Percentiles rank a stretch among this genome's conserved stretches.
phyloP scores from a whole-genome alignment of 2,329 filamentous ascomycete species.

The Onygenales sp. region DNA sequence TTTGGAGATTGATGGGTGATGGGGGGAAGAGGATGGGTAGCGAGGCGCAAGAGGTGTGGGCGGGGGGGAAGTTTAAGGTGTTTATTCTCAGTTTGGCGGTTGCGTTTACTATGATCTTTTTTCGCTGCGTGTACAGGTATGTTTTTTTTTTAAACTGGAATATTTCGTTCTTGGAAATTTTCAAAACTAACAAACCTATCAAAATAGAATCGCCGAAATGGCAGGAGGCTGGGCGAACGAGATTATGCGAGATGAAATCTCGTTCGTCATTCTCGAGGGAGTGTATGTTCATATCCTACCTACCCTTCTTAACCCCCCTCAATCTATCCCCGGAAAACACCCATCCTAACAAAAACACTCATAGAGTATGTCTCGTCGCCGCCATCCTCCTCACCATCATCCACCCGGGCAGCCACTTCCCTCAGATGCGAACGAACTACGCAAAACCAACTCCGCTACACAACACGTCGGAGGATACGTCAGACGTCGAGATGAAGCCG shows the following conservation, averaged over 20 bases:
- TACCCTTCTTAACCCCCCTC: background rate
- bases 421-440: conserved; percentile 21
- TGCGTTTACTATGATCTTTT: conserved; percentile 37
- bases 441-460: background rate
- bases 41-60: conserved; percentile 6
- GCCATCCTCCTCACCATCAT: conserved; percentile 43
- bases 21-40: conserved; percentile 6
- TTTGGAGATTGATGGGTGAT: conserved; percentile 13
- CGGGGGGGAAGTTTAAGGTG: conserved; percentile 24
- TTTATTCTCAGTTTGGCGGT: conserved; percentile 27
- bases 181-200: too few relatives aligned
- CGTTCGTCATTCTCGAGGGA: conserved; percentile 46
- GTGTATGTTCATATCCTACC: conserved; percentile 25
- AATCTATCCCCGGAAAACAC: background rate
- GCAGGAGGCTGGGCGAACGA: conserved; percentile 37
- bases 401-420: conserved; percentile 48
- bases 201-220: conserved; percentile 36
- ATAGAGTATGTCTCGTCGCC: conserved; percentile 39
- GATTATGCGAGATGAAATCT: conserved; percentile 40
- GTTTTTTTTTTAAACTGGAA: too few relatives aligned
- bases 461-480: background rate
- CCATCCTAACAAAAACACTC: background rate
- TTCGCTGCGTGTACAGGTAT: conserved; percentile 39
- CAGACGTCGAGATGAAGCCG: background rate
- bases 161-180: background rate